These are phyloP conservation scores for Pichia cactophila DNA, from an alignment of 1,139 yeast genomes.

Conservation along the genomic window DNA sequence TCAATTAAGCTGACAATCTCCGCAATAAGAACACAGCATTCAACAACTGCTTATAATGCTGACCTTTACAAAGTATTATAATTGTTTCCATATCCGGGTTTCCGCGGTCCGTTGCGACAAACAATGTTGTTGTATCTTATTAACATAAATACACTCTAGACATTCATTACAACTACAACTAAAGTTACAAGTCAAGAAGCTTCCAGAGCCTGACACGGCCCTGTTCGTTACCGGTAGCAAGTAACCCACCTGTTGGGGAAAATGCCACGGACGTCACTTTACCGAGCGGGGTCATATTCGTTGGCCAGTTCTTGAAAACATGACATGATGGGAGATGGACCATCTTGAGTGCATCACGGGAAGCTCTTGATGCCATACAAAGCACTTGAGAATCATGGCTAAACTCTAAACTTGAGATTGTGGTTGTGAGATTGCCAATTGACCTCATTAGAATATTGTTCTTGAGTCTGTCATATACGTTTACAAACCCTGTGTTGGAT, in stretches of 20 bases:
- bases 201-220: conserved; percentile 91
- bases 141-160: no score
- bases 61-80: no score
- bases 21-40: no score
- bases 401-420: conserved; percentile 67
- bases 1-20: no score
- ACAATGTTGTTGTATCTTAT: no score
- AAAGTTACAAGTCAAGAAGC: conserved; percentile 55
- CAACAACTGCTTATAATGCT: no score
- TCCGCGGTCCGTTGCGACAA: no score
- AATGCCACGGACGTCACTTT: conserved; percentile 78
- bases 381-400: conserved; percentile 86
- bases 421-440: conserved; percentile 74
- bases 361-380: conserved; percentile 78
- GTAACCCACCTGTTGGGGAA: conserved; percentile 74
- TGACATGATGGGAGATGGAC: conserved; percentile 86
- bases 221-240: conserved; percentile 84
- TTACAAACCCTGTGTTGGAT: conserved; percentile 81
- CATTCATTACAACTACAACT: no score
- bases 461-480: conserved; percentile 59
- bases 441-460: conserved; percentile 44
- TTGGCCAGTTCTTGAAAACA: conserved; percentile 94
- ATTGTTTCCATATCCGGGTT: no score
- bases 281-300: conserved; percentile 92
- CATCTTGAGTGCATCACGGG: conserved; percentile 77